A percentile compares a stretch with the other conserved stretches of the same genome.
Conservation (phyloP, 495 filamentous ascomycete genomes). For the Hypoxylon fuscum region DNA sequence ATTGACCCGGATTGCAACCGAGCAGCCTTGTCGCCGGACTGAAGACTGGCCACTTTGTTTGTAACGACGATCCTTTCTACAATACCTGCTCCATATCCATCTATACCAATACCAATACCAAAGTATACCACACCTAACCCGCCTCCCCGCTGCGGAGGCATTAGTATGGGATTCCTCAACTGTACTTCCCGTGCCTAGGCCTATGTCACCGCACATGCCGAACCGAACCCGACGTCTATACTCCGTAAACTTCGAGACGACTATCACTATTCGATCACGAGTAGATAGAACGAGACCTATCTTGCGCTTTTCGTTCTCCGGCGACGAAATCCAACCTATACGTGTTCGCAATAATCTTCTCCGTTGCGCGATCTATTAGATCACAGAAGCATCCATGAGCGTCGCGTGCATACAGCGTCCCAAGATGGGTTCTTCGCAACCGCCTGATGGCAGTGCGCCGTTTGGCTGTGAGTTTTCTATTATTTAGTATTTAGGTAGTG, state of each 20-base stretch:
- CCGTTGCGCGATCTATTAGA: slow-evolving; percentile 8
- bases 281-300: slow-evolving; percentile 21
- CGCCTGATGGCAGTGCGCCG: slow-evolving; percentile 53
- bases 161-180: slow-evolving; percentile 17
- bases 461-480: slow-evolving; percentile 67
- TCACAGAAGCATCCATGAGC: slow-evolving; percentile 54
- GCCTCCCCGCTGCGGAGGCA: slow-evolving; percentile 28
- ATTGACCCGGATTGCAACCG: slow-evolving; percentile 32
- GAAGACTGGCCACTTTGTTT: no score
- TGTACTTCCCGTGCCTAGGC: slow-evolving; percentile 9
- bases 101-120: background rate
- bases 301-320: slow-evolving; percentile 8
- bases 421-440: slow-evolving; percentile 57
- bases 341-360: slow-evolving; percentile 3
- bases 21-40: slow-evolving; percentile 29
- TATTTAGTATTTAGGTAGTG: background rate
- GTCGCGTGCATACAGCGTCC: slow-evolving; percentile 52
- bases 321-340: slow-evolving; percentile 1
- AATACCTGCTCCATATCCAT: slow-evolving; percentile 1
- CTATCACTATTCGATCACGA: slow-evolving; percentile 11
- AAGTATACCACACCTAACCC: slow-evolving; percentile 12
- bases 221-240: slow-evolving; percentile 12
- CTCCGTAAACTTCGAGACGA: slow-evolving; percentile 19
- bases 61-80: slow-evolving; percentile 33
- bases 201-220: slow-evolving; percentile 26